phyloP scores from a whole-genome alignment of 192 early-diverging fungal species.

The Paraglomus brasilianum region DNA sequence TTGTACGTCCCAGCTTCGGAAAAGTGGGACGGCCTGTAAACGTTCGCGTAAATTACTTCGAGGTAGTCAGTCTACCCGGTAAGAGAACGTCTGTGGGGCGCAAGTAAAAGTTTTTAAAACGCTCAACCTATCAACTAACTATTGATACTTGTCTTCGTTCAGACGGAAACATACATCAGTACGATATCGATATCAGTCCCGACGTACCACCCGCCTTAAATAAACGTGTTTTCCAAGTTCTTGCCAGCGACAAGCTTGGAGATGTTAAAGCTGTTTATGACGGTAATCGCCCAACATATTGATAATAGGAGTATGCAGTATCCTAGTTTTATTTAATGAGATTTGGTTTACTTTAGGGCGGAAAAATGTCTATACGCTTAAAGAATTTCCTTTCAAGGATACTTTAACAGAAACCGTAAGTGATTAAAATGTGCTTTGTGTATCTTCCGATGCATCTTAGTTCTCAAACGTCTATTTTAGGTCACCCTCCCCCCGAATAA shows the following conservation, averaged over 20 bases:
- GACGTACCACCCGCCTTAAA: constrained; percentile 74
- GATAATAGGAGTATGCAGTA: constrained; percentile 31
- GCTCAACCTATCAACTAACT: not conserved
- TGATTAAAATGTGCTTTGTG: not conserved
- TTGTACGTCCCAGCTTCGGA: constrained; percentile 48
- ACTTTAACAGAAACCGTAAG: constrained; percentile 5
- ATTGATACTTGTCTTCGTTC: constrained; percentile 17
- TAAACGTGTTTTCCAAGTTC: constrained; percentile 60
- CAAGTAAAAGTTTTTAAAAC: not conserved
- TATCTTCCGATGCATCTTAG: not conserved
- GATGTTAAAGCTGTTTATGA: constrained; percentile 77
- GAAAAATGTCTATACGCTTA: constrained; percentile 69
- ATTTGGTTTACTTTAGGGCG: constrained; percentile 29
- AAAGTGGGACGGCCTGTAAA: constrained; percentile 38
- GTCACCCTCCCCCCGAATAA: constrained; percentile 38
- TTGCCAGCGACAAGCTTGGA: constrained; percentile 58
- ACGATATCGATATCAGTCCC: constrained; percentile 74
- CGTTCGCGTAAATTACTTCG: constrained; percentile 72
- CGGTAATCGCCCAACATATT: constrained; percentile 66
- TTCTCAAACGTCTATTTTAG: constrained; percentile 26
- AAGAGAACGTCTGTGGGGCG: not conserved
- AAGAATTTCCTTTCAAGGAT: constrained; percentile 50
- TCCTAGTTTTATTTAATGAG: constrained; percentile 32
- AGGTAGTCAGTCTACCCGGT: constrained; percentile 60
- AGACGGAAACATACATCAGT: constrained; percentile 70